Percentiles rank a stretch among this genome's conserved stretches.
Evolutionary conservation across 1,284 basidiomycete genomes (phyloP).

Genomic region (Meira miltonrushii): DNA sequence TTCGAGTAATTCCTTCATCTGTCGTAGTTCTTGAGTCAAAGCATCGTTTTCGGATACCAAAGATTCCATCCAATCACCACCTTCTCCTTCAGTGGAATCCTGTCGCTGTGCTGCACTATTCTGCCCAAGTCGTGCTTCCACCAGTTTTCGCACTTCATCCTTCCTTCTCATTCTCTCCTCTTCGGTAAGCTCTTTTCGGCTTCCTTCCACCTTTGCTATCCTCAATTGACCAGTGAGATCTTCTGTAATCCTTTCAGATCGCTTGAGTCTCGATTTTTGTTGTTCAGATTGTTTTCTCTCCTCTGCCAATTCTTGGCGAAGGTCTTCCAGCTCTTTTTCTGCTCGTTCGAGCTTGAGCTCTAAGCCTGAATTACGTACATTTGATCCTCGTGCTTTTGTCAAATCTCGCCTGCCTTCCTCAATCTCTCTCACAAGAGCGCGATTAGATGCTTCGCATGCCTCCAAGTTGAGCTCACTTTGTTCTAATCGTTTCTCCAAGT

Average conservation of each 20-base stretch:
- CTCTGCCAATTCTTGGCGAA: constrained; percentile 72
- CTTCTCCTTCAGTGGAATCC: constrained; percentile 2
- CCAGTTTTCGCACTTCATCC: constrained; percentile 2
- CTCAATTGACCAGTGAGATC: constrained; percentile 27
- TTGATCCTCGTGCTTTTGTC: constrained; percentile 65
- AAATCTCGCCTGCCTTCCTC: constrained; percentile 69
- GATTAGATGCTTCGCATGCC: constrained; percentile 71
- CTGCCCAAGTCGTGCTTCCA: background rate
- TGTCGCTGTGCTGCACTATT: background rate
- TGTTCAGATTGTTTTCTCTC: constrained; percentile 67
- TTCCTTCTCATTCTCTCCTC: background rate
- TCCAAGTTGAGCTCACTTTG: constrained; percentile 77
- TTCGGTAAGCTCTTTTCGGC: background rate
- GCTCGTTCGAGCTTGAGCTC: constrained; percentile 17
- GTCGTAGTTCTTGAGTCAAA: constrained; percentile 23
- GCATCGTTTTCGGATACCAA: constrained; percentile 34
- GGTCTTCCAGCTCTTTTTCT: constrained; percentile 70
- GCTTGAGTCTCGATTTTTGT: constrained; percentile 63
- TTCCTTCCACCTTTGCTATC: constrained; percentile 4
- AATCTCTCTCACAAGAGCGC: constrained; percentile 68
- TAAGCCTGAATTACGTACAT: constrained; percentile 62
- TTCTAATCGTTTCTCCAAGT: constrained; percentile 63
- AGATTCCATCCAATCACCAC: constrained; percentile 6
- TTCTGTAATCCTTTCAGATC: constrained; percentile 52
- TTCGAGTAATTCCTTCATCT: constrained; percentile 29